Evolutionary conservation across 108 stramenopile genomes (phyloP).

Genomic region (Conticribra weissflogii): DNA sequence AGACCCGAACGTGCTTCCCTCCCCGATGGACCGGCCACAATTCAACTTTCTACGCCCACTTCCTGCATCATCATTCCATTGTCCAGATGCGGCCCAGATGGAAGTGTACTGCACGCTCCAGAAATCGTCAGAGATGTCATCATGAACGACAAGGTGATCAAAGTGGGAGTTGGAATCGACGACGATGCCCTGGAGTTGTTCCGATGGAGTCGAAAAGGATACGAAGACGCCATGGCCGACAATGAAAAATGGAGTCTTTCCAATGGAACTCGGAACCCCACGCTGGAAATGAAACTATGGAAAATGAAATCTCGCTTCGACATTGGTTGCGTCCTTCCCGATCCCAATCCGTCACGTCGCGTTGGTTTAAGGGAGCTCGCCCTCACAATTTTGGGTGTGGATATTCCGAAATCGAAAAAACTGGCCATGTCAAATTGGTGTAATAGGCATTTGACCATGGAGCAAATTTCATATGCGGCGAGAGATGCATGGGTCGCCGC

Average conservation of each 20-base stretch:
- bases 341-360: slow-evolving; percentile 20
- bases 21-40: slow-evolving; percentile 61
- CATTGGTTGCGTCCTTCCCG: slow-evolving; percentile 48
- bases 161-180: slow-evolving; percentile 66
- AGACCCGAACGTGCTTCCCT: slow-evolving; percentile 40
- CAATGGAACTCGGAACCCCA: neutral
- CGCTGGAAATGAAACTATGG: slow-evolving; percentile 22
- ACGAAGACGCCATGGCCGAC: neutral
- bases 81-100: slow-evolving; percentile 27
- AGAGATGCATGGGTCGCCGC: slow-evolving; percentile 86
- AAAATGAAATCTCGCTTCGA: slow-evolving; percentile 63
- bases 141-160: slow-evolving; percentile 53
- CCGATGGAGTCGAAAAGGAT: slow-evolving; percentile 18
- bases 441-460: slow-evolving; percentile 47
- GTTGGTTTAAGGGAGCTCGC: slow-evolving; percentile 56
- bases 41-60: slow-evolving; percentile 66
- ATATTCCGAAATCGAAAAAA: slow-evolving; percentile 57
- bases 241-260: neutral
- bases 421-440: slow-evolving; percentile 67
- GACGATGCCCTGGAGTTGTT: slow-evolving; percentile 71
- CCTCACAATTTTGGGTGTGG: slow-evolving; percentile 48
- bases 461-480: slow-evolving; percentile 72
- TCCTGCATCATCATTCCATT: slow-evolving; percentile 70
- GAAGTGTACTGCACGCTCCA: slow-evolving; percentile 45
- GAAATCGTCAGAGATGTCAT: slow-evolving; percentile 47